Evolutionary conservation across 352 stramenopile genomes (phyloP).

Genomic region (Pythium aquatile): DNA sequence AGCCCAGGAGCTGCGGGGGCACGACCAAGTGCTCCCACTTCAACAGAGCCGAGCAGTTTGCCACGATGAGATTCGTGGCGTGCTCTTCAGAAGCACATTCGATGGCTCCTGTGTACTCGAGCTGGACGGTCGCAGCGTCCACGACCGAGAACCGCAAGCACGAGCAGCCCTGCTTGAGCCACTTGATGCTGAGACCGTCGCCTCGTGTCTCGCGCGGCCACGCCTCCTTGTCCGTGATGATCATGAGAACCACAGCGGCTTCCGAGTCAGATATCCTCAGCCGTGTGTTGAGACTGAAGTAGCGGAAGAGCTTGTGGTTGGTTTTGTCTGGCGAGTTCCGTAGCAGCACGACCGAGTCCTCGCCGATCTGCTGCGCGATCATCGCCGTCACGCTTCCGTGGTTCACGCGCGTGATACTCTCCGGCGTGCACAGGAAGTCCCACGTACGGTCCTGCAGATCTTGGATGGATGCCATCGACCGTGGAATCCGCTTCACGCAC

Average conservation of each 20-base stretch:
- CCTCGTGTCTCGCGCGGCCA: not conserved
- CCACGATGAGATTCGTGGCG: conserved; percentile 3
- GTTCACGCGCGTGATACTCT: conserved; percentile 11
- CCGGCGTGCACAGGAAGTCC: conserved; percentile 5
- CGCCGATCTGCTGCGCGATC: conserved; percentile 3
- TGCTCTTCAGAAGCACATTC: conserved; percentile 6
- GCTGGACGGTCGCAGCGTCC: conserved; percentile 2
- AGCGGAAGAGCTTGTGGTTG: conserved; percentile 3
- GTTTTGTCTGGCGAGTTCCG: conserved; percentile 15
- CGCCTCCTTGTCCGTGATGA: conserved; percentile 16
- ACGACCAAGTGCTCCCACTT: not conserved
- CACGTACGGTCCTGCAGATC: conserved; percentile 10
- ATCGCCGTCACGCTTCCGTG: conserved; percentile 2
- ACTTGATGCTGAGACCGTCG: conserved; percentile 4
- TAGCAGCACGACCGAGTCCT: conserved; percentile 16
- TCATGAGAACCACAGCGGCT: conserved; percentile 6
- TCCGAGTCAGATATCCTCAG: not conserved
- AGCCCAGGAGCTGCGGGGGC: not conserved
- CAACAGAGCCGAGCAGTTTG: conserved; percentile 1
- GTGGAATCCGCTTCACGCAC: conserved; percentile 11
- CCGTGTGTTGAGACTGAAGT: conserved; percentile 13
- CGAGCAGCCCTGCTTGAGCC: conserved; percentile 15
- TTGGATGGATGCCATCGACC: not conserved
- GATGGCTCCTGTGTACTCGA: conserved; percentile 17
- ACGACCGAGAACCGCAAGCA: conserved; percentile 4